phyloP scores from a whole-genome alignment of 106 monocot species.

The Acorus gramineus region DNA sequence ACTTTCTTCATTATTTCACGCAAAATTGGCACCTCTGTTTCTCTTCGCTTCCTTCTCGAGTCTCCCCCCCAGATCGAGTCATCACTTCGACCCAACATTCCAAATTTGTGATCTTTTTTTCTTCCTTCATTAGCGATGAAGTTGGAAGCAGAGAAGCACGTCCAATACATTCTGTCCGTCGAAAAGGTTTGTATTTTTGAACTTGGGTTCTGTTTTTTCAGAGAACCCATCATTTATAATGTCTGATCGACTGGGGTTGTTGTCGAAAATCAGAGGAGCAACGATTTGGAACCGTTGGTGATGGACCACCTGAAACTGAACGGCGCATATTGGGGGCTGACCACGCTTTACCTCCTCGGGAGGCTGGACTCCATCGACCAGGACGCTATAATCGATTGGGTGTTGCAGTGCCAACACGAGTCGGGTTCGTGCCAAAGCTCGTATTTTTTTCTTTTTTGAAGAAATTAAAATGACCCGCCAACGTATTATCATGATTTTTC shows the following conservation, averaged over 20 bases:
- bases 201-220: background rate
- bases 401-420: slow-evolving; percentile 63
- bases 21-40: too few relatives aligned
- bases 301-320: slow-evolving; percentile 85
- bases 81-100: too few relatives aligned
- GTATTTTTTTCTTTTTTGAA: too few relatives aligned
- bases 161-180: slow-evolving; percentile 58
- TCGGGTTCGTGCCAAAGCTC: slow-evolving; percentile 22
- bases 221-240: background rate
- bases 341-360: slow-evolving; percentile 80
- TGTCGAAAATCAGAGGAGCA: slow-evolving; percentile 42
- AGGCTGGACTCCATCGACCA: slow-evolving; percentile 46
- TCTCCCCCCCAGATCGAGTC: too few relatives aligned
- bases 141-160: slow-evolving; percentile 64
- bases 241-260: too few relatives aligned
- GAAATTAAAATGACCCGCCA: too few relatives aligned
- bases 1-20: too few relatives aligned
- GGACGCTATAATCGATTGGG: slow-evolving; percentile 66
- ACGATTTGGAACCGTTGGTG: slow-evolving; percentile 63
- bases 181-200: slow-evolving; percentile 49
- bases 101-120: background rate
- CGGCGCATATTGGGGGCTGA: slow-evolving; percentile 95
- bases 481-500: too few relatives aligned
- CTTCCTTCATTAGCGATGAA: background rate
- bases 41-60: too few relatives aligned